Evolutionary conservation across 805 yeast species (phyloP).

Genomic region (Kodamaea jinghongensis): DNA sequence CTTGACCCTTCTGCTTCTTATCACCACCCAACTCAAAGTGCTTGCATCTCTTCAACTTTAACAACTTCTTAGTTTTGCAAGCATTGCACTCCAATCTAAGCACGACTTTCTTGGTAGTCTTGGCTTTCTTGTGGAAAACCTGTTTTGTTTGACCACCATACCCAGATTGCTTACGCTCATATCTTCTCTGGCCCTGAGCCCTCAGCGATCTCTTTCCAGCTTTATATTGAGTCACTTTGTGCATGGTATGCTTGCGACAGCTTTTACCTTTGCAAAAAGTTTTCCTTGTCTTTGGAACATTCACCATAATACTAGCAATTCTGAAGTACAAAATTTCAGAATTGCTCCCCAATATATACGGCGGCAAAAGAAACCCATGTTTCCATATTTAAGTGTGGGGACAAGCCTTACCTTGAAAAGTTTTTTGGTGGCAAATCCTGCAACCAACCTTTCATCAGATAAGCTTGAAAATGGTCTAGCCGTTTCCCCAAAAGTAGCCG

Average conservation of each 20-base stretch:
- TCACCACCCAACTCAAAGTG: constrained; percentile 99
- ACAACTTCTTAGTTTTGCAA: constrained; percentile 98
- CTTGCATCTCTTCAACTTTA: constrained; percentile 98
- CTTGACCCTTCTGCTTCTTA: constrained; percentile 99
- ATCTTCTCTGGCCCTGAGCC: constrained; percentile 99
- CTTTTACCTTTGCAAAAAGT: constrained; percentile 99
- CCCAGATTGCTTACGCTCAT: constrained; percentile 99
- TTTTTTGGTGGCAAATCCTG: too few species aligned
- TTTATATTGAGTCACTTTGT: constrained; percentile 99
- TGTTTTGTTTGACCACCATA: constrained; percentile 99
- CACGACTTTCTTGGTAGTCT: constrained; percentile 99
- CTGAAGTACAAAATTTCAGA: too few species aligned
- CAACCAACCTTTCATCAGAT: too few species aligned
- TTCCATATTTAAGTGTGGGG: too few species aligned
- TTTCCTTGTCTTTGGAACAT: constrained; percentile 99
- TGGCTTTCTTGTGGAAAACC: constrained; percentile 99
- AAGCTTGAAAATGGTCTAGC: too few species aligned
- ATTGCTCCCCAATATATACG: too few species aligned
- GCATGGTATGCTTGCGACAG: constrained; percentile 99
- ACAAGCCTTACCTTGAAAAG: too few species aligned
- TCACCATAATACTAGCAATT: constrained; percentile 80
- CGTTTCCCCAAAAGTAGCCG: too few species aligned
- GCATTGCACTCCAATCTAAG: constrained; percentile 97
- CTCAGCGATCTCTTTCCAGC: constrained; percentile 99
- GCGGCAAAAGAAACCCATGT: too few species aligned